Percentiles rank a stretch among this genome's conserved stretches.
Evolutionary conservation across 2,329 filamentous ascomycete genomes (phyloP).

Genomic region (Ascochyta rabiei): DNA sequence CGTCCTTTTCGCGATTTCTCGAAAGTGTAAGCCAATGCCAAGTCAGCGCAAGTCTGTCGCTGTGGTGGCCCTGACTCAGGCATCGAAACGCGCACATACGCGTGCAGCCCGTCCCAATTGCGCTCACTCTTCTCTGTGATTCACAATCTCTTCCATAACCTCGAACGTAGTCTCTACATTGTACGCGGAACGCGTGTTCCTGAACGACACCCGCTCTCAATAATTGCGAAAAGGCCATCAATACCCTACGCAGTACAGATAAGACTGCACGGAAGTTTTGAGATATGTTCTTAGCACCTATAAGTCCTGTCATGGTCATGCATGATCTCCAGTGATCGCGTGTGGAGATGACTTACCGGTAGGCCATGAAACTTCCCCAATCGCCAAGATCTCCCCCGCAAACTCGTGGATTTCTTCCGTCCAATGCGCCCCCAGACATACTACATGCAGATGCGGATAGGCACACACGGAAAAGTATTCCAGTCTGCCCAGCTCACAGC

Average conservation of each 20-base stretch:
- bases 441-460: not conserved
- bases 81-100: not conserved
- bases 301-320: too few species aligned
- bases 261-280: too few species aligned
- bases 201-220: too few species aligned
- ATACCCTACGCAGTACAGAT: too few species aligned
- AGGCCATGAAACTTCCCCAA: not conserved
- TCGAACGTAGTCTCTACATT: too few species aligned
- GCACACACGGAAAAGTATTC: constrained; percentile 7
- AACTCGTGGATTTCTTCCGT: constrained; percentile 7
- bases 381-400: constrained; percentile 11
- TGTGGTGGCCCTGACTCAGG: not conserved
- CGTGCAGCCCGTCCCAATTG: not conserved
- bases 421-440: not conserved
- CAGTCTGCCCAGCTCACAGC: not conserved
- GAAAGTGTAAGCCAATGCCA: not conserved
- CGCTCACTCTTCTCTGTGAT: too few species aligned
- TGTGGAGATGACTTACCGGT: too few species aligned
- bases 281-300: too few species aligned
- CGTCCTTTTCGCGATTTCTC: not conserved
- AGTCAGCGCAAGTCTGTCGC: not conserved
- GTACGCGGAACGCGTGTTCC: too few species aligned
- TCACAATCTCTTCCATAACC: too few species aligned
- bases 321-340: too few species aligned
- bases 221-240: too few species aligned